Percentiles rank a stretch among this genome's conserved stretches.
Evolutionary conservation across 768 basidiomycete genomes (phyloP).

Genomic region (Boletus insuetus): DNA sequence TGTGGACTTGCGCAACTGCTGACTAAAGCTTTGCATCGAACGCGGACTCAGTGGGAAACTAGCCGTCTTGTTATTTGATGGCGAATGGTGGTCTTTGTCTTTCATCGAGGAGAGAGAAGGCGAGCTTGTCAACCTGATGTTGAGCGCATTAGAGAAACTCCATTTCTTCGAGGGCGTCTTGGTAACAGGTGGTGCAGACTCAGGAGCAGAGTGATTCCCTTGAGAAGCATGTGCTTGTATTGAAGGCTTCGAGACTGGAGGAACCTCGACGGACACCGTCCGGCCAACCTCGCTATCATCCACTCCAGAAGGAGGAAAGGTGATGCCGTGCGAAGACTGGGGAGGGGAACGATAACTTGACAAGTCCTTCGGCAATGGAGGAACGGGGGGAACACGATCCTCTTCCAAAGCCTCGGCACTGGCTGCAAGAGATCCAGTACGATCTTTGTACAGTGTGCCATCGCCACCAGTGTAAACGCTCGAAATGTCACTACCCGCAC

Average conservation of each 20-base stretch:
- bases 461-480: slow-evolving; percentile 67
- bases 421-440: slow-evolving; percentile 56
- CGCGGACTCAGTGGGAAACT: slow-evolving; percentile 65
- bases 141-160: slow-evolving; percentile 88
- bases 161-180: slow-evolving; percentile 95
- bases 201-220: slow-evolving; percentile 39
- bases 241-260: slow-evolving; percentile 29
- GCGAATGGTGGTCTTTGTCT: slow-evolving; percentile 37
- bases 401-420: slow-evolving; percentile 62
- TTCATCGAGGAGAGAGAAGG: slow-evolving; percentile 57
- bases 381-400: slow-evolving; percentile 82
- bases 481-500: slow-evolving; percentile 83
- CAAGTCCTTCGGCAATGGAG: slow-evolving; percentile 87
- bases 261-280: slow-evolving; percentile 51
- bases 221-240: slow-evolving; percentile 29
- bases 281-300: slow-evolving; percentile 50
- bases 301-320: slow-evolving; percentile 45
- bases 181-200: slow-evolving; percentile 45
- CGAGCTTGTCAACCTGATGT: slow-evolving; percentile 67
- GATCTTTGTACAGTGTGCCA: slow-evolving; percentile 60
- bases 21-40: slow-evolving; percentile 57
- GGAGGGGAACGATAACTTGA: slow-evolving; percentile 74
- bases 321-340: slow-evolving; percentile 51
- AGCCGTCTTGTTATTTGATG: slow-evolving; percentile 43
- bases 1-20: slow-evolving; percentile 63